A percentile compares a stretch with the other conserved stretches of the same genome.
These are phyloP conservation scores for Endocalyx cinctus DNA, from an alignment of 2,329 filamentous ascomycete species.

Conservation along the genomic window DNA sequence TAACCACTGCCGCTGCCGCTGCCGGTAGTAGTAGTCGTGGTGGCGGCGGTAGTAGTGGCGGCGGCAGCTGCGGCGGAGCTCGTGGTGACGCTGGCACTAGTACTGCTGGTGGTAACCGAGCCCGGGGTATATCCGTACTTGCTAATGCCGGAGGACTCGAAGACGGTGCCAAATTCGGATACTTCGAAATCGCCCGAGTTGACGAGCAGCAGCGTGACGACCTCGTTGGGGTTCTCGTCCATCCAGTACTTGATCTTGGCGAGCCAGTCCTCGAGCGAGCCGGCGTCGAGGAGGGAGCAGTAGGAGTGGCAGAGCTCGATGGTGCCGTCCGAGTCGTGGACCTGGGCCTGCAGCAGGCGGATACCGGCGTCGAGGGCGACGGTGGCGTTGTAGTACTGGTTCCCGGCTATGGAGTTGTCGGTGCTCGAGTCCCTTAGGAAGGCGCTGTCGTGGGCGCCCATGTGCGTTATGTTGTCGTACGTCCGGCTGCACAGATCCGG, in stretches of 20 bases:
- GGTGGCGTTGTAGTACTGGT: slow-evolving; percentile 72
- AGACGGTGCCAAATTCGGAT: slow-evolving; percentile 50
- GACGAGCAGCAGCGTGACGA: slow-evolving; percentile 67
- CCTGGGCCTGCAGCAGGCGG: slow-evolving; percentile 66
- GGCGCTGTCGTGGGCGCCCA: slow-evolving; percentile 71
- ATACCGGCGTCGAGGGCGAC: slow-evolving; percentile 66
- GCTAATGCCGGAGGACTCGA: slow-evolving; percentile 51
- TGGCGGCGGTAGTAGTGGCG: not conserved
- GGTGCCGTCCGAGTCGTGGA: slow-evolving; percentile 55
- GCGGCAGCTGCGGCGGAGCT: too few species aligned
- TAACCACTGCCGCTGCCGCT: too few species aligned
- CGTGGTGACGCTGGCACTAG: too few species aligned
- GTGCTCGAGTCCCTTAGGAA: slow-evolving; percentile 64
- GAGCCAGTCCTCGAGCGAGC: slow-evolving; percentile 61
- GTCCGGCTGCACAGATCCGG: slow-evolving; percentile 64
- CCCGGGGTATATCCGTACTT: slow-evolving; percentile 53
- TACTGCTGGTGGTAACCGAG: not conserved
- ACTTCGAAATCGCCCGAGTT: slow-evolving; percentile 54
- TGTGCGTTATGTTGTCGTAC: slow-evolving; percentile 73
- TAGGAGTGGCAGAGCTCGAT: slow-evolving; percentile 68
- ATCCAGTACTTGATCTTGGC: slow-evolving; percentile 63
- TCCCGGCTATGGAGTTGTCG: slow-evolving; percentile 59
- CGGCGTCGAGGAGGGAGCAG: slow-evolving; percentile 66
- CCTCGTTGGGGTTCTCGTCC: slow-evolving; percentile 64
- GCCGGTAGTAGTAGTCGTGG: too few species aligned